Evolutionary conservation across 352 stramenopile genomes (phyloP).

Genomic region (Globisporangium paddicum): DNA sequence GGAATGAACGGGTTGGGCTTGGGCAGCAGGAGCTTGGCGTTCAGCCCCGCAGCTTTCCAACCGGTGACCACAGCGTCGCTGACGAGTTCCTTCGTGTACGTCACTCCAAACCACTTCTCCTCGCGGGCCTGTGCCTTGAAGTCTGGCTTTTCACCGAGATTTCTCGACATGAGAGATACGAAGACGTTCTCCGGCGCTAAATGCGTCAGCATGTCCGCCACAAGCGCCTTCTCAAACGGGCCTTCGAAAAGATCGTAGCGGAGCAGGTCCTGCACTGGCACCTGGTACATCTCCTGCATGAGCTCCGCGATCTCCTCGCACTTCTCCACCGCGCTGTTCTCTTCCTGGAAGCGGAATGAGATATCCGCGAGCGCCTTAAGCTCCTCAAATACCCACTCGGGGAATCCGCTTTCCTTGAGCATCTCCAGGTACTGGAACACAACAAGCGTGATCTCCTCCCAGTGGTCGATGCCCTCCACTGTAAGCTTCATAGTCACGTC

Average conservation of each 20-base stretch:
- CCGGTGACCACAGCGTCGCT: slow-evolving; percentile 17
- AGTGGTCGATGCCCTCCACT: slow-evolving; percentile 49
- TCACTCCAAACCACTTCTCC: slow-evolving; percentile 65
- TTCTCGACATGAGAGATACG: slow-evolving; percentile 48
- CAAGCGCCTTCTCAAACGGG: slow-evolving; percentile 35
- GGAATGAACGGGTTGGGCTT: slow-evolving; percentile 70
- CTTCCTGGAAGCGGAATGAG: slow-evolving; percentile 74
- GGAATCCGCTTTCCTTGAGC: slow-evolving; percentile 41
- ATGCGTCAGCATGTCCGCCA: slow-evolving; percentile 34
- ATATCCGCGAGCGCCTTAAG: slow-evolving; percentile 60
- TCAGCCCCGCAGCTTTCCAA: slow-evolving; percentile 35
- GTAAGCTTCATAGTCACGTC: slow-evolving; percentile 76
- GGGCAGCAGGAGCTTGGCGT: slow-evolving; percentile 47
- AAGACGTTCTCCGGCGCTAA: slow-evolving; percentile 48
- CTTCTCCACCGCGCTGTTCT: slow-evolving; percentile 55
- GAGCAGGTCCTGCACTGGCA: slow-evolving; percentile 48
- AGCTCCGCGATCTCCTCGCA: slow-evolving; percentile 68
- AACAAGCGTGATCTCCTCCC: slow-evolving; percentile 48
- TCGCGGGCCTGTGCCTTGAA: slow-evolving; percentile 32
- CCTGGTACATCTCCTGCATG: slow-evolving; percentile 69
- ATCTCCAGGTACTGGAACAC: slow-evolving; percentile 73
- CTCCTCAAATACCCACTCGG: slow-evolving; percentile 73
- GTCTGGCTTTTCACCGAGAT: slow-evolving; percentile 24
- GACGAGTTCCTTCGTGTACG: slow-evolving; percentile 49
- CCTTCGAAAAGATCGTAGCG: slow-evolving; percentile 64